Evolutionary conservation across 768 basidiomycete genomes (phyloP).

Genomic region (Lentinula sp.): DNA sequence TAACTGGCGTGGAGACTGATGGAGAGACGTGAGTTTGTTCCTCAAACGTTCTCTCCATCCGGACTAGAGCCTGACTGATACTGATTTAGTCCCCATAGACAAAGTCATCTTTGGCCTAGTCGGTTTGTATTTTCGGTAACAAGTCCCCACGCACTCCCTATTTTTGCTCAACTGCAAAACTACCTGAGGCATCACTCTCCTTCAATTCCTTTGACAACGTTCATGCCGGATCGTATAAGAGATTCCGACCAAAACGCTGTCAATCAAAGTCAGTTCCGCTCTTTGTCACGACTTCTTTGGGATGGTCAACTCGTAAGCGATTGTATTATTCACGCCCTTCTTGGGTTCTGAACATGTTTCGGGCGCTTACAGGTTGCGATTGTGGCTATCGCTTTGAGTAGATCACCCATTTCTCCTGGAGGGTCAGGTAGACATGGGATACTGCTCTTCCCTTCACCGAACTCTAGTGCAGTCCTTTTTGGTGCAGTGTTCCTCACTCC

Average conservation of each 20-base stretch:
- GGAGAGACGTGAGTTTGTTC: conserved; percentile 56
- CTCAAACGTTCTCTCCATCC: not conserved
- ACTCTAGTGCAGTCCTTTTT: conserved; percentile 45
- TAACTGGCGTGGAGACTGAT: conserved; percentile 65
- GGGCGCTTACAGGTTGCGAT: conserved; percentile 37
- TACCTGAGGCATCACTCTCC: conserved; percentile 1
- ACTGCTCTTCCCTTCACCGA: conserved; percentile 45
- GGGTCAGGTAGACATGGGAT: conserved; percentile 33
- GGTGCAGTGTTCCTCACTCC: conserved; percentile 43
- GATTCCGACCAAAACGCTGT: conserved; percentile 41
- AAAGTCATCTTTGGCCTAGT: conserved; percentile 52
- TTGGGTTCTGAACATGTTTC: not conserved
- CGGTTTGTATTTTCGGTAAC: conserved; percentile 37
- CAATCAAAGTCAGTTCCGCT: conserved; percentile 50
- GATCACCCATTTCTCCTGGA: not conserved
- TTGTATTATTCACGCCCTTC: not conserved
- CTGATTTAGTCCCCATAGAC: conserved; percentile 21
- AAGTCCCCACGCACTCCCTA: conserved; percentile 32
- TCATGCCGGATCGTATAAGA: conserved; percentile 56
- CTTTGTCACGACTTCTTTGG: conserved; percentile 44
- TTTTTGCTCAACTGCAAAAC: conserved; percentile 18
- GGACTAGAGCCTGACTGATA: not conserved
- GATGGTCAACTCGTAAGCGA: conserved; percentile 46
- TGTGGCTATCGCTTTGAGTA: conserved; percentile 29
- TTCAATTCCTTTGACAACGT: conserved; percentile 45